A percentile compares a stretch with the other conserved stretches of the same genome.
Conservation (phyloP, 116 monocot species). For the Papilionanthe hybrid region DNA sequence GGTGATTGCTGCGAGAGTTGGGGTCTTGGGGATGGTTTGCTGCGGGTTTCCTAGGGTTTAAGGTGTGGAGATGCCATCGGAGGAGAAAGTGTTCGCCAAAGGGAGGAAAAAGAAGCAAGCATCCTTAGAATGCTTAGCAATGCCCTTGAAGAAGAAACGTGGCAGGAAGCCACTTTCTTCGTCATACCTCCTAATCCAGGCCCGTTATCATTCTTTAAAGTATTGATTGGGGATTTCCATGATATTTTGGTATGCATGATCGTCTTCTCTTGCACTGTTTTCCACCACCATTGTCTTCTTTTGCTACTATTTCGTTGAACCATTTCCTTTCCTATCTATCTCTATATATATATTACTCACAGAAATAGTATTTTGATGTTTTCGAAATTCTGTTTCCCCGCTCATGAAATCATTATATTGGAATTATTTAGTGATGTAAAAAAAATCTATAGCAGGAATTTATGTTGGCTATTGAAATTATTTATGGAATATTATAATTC, state of each 20-base stretch:
- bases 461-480: too few species aligned
- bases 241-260: conserved; percentile 20
- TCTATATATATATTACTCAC: neutral
- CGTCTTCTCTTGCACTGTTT: neutral
- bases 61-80: neutral
- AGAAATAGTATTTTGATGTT: neutral
- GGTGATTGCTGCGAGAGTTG: neutral
- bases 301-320: neutral
- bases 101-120: neutral
- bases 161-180: neutral
- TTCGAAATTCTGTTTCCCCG: neutral
- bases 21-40: neutral
- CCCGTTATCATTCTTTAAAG: conserved; percentile 28
- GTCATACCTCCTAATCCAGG: neutral
- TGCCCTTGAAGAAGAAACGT: neutral
- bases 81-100: neutral
- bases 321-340: neutral
- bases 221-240: conserved; percentile 27
- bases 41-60: conserved; percentile 5
- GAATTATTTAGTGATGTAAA: too few species aligned
- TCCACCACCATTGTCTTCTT: neutral
- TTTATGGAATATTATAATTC: too few species aligned
- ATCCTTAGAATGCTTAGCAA: neutral
- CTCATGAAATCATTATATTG: neutral
- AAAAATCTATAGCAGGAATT: too few species aligned